phyloP scores from a whole-genome alignment of 768 basidiomycete genomes.

The Phylloporus arenicola region DNA sequence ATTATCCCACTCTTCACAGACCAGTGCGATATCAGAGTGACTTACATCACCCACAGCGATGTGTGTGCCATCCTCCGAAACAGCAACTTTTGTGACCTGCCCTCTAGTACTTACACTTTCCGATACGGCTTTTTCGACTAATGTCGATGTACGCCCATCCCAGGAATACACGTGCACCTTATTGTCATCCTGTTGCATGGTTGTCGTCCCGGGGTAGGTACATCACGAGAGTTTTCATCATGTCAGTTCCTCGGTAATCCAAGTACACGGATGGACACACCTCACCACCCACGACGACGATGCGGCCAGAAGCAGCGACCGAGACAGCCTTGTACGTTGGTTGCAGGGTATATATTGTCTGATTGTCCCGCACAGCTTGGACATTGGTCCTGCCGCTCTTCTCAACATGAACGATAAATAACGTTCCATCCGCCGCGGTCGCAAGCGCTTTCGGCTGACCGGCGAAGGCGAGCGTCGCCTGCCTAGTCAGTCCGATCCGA shows the following conservation, averaged over 20 bases:
- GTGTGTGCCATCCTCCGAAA: constrained; percentile 70
- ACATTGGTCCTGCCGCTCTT: constrained; percentile 37
- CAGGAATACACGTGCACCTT: constrained; percentile 72
- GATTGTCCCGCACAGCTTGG: constrained; percentile 67
- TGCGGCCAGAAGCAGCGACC: constrained; percentile 45
- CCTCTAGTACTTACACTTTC: constrained; percentile 58
- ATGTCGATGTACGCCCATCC: constrained; percentile 47
- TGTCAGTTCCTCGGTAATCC: neutral
- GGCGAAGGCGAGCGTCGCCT: constrained; percentile 44
- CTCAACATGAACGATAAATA: constrained; percentile 54
- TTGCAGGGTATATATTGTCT: constrained; percentile 54
- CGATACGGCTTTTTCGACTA: constrained; percentile 52
- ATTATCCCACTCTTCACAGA: neutral
- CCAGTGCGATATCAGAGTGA: neutral
- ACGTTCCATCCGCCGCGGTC: constrained; percentile 50
- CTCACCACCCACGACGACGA: constrained; percentile 73
- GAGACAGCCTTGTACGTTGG: constrained; percentile 51
- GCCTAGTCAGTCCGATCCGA: constrained; percentile 32
- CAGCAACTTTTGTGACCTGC: constrained; percentile 65
- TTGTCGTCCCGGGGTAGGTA: neutral
- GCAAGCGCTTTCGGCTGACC: constrained; percentile 70
- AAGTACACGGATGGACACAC: constrained; percentile 35
- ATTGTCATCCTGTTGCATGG: constrained; percentile 46
- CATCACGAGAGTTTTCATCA: neutral
- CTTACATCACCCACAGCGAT: constrained; percentile 86